Percentiles rank a stretch among this genome's conserved stretches.
These are phyloP conservation scores for Bipolaris bicolor DNA, from an alignment of 2,329 filamentous ascomycete species.

Conservation along the genomic window DNA sequence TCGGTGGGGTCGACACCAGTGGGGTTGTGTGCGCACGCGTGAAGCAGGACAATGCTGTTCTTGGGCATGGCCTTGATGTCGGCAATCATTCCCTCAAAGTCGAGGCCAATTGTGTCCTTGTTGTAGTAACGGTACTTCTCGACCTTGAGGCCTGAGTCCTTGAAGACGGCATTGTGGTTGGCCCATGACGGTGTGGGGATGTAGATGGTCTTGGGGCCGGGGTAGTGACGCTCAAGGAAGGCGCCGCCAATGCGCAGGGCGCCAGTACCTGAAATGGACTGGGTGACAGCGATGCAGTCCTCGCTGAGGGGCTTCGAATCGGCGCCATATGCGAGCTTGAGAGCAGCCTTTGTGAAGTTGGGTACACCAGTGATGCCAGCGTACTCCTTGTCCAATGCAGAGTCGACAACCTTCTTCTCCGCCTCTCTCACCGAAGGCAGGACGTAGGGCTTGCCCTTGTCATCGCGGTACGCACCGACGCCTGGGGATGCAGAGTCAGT, in stretches of 20 bases:
- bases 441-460: constrained; percentile 97
- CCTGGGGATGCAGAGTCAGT: constrained; percentile 58
- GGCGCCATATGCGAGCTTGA: constrained; percentile 85
- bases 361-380: constrained; percentile 96
- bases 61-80: constrained; percentile 89
- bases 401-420: constrained; percentile 82
- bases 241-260: constrained; percentile 92
- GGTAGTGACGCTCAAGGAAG: constrained; percentile 91
- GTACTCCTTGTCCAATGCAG: constrained; percentile 93
- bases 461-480: constrained; percentile 97
- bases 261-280: constrained; percentile 97
- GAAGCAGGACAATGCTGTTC: constrained; percentile 88
- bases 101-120: constrained; percentile 96
- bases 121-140: constrained; percentile 99
- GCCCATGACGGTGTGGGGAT: constrained; percentile 97
- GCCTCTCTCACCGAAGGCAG: constrained; percentile 90
- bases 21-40: constrained; percentile 97
- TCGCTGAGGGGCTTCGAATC: constrained; percentile 77
- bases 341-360: constrained; percentile 90
- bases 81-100: constrained; percentile 91
- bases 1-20: constrained; percentile 92
- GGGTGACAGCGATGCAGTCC: constrained; percentile 84
- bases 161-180: constrained; percentile 97
- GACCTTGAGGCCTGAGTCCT: constrained; percentile 86
- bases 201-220: constrained; percentile 92